Conservation (phyloP, 768 basidiomycete species). For the Hysterangium stoloniferum region DNA sequence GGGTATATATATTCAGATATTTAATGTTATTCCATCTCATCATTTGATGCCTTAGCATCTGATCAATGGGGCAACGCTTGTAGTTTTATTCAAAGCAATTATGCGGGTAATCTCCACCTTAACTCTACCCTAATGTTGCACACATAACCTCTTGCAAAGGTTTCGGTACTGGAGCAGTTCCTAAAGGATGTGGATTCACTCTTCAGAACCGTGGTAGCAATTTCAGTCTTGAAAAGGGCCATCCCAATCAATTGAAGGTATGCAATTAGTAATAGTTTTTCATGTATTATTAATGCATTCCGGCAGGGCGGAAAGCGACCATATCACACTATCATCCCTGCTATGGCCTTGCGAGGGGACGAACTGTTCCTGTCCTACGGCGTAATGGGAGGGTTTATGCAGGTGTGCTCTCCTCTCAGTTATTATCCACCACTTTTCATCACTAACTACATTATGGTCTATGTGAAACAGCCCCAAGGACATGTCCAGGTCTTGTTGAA, state of each 20-base stretch:
- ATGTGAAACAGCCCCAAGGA: slow-evolving; percentile 94
- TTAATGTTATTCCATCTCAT: background rate
- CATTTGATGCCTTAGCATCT: slow-evolving; percentile 38
- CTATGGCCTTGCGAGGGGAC: slow-evolving; percentile 66
- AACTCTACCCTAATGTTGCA: background rate
- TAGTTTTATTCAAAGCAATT: slow-evolving; percentile 86
- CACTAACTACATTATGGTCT: slow-evolving; percentile 1
- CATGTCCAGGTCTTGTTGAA: slow-evolving; percentile 93
- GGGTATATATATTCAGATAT: slow-evolving; percentile 36
- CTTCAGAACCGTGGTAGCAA: slow-evolving; percentile 90
- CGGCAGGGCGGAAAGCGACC: slow-evolving; percentile 72
- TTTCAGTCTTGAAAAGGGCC: slow-evolving; percentile 71
- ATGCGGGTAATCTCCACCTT: slow-evolving; percentile 58
- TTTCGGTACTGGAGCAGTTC: slow-evolving; percentile 90
- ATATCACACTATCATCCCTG: slow-evolving; percentile 93
- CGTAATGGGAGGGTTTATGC: slow-evolving; percentile 92
- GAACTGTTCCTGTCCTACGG: slow-evolving; percentile 87
- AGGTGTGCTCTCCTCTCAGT: slow-evolving; percentile 31
- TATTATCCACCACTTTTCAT: background rate
- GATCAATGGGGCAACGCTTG: slow-evolving; percentile 89
- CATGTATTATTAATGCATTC: background rate
- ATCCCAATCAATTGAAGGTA: slow-evolving; percentile 80
- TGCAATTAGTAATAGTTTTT: background rate
- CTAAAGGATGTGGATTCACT: slow-evolving; percentile 92
- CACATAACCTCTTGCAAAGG: slow-evolving; percentile 32